Evolutionary conservation across 257 asterid species (phyloP), one percentile per base, ranked within the genome.

Genomic region (Prunella vulgaris): DNA sequence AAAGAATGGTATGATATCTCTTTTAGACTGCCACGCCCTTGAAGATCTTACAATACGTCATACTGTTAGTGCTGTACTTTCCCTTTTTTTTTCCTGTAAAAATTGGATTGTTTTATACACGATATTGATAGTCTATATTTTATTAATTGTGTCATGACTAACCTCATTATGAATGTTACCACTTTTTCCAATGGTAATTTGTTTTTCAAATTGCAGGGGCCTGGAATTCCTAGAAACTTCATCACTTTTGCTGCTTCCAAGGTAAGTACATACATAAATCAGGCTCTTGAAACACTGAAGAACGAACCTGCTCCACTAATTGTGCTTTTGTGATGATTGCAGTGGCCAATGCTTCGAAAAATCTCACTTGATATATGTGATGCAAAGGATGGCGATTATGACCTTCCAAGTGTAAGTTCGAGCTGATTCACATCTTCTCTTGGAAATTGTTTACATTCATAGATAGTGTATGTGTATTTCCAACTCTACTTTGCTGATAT

Each of bases 341-440:
- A 92, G 96, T 49, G 90, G 86, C 97, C 96, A 10, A 78, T 88
- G 93, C 93, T 93, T 71, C 96, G 97, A 15, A 88, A 85, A 76
- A 72, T 93, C 69, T 87, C 98, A 59, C 76, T 90, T 8, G 98
- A 93, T 73, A 70, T 71, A 35, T 93, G 98, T 48, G 98, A 93
- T 75, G 87, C 96, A n/a, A 78, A 64, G 71, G 90, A 86, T 61
- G 85, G 84, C 10, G 95, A 86, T 80, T 90, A 81, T 20, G 96
- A 88, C 76, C 64, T 90, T 74, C 97, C 95, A 74, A 69, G 56
- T 78, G 97, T 92, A 87, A 85, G 96, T 77, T 60, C 33, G 7
- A 32, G 7, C 38, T 35, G 42, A 46, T 66, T 53, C 24, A 64
- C 51, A 32, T 68, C 53, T 59, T 13, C 28, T 27, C 0, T 28